Conservation (phyloP, 139 green algal genomes). For the Tetradesmus lagerheimii region DNA sequence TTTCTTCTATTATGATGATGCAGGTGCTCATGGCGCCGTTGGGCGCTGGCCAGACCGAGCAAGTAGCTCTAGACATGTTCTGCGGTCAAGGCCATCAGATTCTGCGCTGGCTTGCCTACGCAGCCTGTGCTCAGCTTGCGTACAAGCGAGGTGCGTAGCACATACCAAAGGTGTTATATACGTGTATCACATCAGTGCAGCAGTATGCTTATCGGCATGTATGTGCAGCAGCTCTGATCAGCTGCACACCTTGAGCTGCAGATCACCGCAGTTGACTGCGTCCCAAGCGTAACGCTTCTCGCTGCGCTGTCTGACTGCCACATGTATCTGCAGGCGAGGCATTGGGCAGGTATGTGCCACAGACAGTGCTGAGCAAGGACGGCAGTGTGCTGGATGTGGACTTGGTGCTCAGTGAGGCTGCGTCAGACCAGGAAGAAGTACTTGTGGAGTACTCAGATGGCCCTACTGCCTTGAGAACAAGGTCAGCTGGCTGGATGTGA, state of each 20-base stretch:
- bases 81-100: constrained; percentile 82
- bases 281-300: no score
- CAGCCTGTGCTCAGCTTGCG: constrained; percentile 72
- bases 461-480: constrained; percentile 66
- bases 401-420: constrained; percentile 83
- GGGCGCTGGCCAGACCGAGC: constrained; percentile 55
- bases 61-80: constrained; percentile 69
- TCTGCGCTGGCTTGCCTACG: constrained; percentile 79
- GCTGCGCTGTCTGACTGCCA: no score
- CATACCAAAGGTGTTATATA: neutral
- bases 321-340: constrained; percentile 60
- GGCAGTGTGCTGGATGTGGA: constrained; percentile 77
- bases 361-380: constrained; percentile 76
- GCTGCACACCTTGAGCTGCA: neutral
- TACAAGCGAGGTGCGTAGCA: constrained; percentile 65
- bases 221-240: neutral
- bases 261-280: no score
- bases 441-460: constrained; percentile 79
- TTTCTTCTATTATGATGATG: neutral
- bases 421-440: constrained; percentile 72
- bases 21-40: constrained; percentile 66
- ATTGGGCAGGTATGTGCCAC: constrained; percentile 74
- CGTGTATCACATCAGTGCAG: neutral
- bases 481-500: constrained; percentile 45
- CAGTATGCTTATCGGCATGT: neutral